These are phyloP conservation scores for Arabis hirsuta DNA, from an alignment of 345 rosid species.

Conservation along the genomic window DNA sequence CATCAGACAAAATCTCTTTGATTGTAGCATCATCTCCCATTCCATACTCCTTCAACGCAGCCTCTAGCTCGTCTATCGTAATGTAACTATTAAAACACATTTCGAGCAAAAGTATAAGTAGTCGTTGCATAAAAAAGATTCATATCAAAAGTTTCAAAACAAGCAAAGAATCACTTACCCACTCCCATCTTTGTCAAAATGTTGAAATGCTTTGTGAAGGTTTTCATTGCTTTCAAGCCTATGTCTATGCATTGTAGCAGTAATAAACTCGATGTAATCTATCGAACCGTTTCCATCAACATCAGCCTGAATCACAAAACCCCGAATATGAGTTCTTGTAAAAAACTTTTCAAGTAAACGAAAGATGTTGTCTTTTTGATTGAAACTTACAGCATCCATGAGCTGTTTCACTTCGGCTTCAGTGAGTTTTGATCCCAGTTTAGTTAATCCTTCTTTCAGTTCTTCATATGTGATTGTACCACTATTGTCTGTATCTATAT, in stretches of 20 bases:
- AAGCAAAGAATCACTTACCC: conserved; percentile 55
- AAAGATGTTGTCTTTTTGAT: background rate
- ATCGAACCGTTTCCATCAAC: conserved; percentile 88
- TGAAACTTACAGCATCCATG: conserved; percentile 81
- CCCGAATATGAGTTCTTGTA: background rate
- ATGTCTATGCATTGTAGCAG: conserved; percentile 91
- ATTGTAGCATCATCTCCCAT: conserved; percentile 77
- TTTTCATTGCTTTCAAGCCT: conserved; percentile 78
- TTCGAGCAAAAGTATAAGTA: background rate
- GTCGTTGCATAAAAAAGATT: background rate
- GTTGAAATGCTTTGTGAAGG: conserved; percentile 78
- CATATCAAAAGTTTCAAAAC: background rate
- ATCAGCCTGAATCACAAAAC: conserved; percentile 64
- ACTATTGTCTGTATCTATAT: conserved; percentile 84
- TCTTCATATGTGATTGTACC: conserved; percentile 87
- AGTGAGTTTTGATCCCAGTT: conserved; percentile 78
- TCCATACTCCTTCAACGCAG: conserved; percentile 76
- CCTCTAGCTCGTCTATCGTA: conserved; percentile 78
- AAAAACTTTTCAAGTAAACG: background rate
- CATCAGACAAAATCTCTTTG: conserved; percentile 83
- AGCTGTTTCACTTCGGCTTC: conserved; percentile 81
- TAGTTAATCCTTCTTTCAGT: conserved; percentile 72
- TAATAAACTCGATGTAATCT: conserved; percentile 81
- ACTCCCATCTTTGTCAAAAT: conserved; percentile 83
- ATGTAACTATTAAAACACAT: conserved; percentile 53